Evolutionary conservation across 495 filamentous ascomycete genomes (phyloP).

Genomic region (Hypoxylon lienhwacheense): DNA sequence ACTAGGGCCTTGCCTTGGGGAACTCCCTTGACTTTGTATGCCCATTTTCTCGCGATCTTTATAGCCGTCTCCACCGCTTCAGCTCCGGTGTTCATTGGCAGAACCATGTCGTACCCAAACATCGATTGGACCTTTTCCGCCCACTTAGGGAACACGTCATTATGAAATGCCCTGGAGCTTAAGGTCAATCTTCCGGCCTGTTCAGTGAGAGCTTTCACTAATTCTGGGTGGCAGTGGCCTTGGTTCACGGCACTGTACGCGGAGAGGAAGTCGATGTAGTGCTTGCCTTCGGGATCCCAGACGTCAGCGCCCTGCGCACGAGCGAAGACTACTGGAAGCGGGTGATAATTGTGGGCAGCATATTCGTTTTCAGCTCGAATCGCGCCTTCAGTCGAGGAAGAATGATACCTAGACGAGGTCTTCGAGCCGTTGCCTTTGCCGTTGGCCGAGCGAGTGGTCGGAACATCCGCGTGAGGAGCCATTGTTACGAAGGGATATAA

Average conservation of each 20-base stretch:
- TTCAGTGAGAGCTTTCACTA: constrained; percentile 84
- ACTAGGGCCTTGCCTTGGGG: constrained; percentile 81
- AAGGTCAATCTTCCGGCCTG: constrained; percentile 90
- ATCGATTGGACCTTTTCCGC: constrained; percentile 82
- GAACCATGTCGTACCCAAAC: constrained; percentile 97
- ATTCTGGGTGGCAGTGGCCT: constrained; percentile 96
- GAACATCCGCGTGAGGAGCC: constrained; percentile 59
- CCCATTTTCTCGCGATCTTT: constrained; percentile 98
- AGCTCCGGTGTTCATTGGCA: constrained; percentile 99
- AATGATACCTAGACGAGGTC: constrained; percentile 67
- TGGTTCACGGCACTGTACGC: constrained; percentile 99
- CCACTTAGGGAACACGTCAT: constrained; percentile 97
- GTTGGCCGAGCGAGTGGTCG: constrained; percentile 31
- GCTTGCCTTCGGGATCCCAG: constrained; percentile 96
- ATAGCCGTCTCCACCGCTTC: constrained; percentile 98
- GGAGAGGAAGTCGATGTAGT: constrained; percentile 97
- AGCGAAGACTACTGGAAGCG: constrained; percentile 88
- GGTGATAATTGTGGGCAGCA: constrained; percentile 99
- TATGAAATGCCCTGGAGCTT: constrained; percentile 95
- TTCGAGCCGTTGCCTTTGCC: constrained; percentile 33
- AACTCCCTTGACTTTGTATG: constrained; percentile 94
- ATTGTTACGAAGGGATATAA: constrained; percentile 43
- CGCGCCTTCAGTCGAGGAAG: constrained; percentile 74
- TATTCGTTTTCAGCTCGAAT: constrained; percentile 78
- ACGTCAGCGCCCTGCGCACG: constrained; percentile 80